Conservation (phyloP, 805 yeast species). For the Wickerhamiella dianesei region DNA sequence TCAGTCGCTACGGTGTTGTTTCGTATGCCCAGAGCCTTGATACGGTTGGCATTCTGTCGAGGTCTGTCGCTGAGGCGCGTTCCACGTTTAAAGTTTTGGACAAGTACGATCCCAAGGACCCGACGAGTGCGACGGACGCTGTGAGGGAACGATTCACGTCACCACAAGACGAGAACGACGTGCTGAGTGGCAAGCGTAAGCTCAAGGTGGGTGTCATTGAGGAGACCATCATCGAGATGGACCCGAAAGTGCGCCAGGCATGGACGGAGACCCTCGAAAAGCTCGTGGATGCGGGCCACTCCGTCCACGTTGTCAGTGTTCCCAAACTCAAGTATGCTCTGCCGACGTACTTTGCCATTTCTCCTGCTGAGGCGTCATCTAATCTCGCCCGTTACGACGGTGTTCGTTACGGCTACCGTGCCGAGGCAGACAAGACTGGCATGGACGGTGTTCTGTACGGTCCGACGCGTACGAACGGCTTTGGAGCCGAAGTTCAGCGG, state of each 20-base stretch:
- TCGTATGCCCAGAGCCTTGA: conserved; percentile 91
- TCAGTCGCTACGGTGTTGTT: conserved; percentile 84
- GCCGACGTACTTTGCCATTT: conserved; percentile 75
- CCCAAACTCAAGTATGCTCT: conserved; percentile 55
- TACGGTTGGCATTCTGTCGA: conserved; percentile 75
- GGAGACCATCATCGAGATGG: conserved; percentile 50
- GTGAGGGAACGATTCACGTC: conserved; percentile 11
- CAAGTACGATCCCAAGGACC: conserved; percentile 57
- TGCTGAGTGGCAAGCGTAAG: conserved; percentile 7
- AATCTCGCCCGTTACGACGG: conserved; percentile 88
- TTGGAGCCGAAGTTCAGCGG: conserved; percentile 74
- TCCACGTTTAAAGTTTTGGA: conserved; percentile 46
- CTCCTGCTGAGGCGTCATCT: conserved; percentile 90
- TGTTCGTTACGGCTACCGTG: conserved; percentile 59
- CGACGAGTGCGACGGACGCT: conserved; percentile 38
- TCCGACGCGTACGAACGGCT: conserved; percentile 47
- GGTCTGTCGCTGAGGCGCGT: conserved; percentile 31
- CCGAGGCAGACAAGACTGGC: conserved; percentile 22
- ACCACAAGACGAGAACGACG: not conserved
- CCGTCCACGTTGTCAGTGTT: conserved; percentile 49
- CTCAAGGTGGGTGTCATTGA: conserved; percentile 58
- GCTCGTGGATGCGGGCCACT: conserved; percentile 37
- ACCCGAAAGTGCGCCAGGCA: conserved; percentile 31
- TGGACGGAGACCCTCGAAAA: conserved; percentile 36
- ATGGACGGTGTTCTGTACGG: conserved; percentile 32